Percentiles rank a stretch among this genome's conserved stretches.
Evolutionary conservation across 306 rosid species (phyloP).

Genomic region (Rosa persica): DNA sequence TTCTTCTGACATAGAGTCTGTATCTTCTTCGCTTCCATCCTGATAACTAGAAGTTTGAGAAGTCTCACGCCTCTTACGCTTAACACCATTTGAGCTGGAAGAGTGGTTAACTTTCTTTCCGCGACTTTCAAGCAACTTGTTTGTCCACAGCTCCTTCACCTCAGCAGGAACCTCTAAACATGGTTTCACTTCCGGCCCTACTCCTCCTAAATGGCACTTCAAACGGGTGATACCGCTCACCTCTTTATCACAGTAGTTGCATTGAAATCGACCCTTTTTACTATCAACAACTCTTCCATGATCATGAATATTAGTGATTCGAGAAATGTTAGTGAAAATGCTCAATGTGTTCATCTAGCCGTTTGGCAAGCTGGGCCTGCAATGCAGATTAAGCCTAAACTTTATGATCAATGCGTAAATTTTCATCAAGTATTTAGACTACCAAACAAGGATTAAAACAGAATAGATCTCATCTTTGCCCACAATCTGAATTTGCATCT

Average conservation of each 20-base stretch:
- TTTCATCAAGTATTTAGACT: not conserved
- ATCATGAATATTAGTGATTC: not conserved
- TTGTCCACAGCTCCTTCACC: constrained; percentile 10
- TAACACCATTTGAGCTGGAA: not conserved
- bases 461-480: not conserved
- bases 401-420: not conserved
- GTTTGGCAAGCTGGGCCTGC: constrained; percentile 1
- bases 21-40: not conserved
- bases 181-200: not conserved
- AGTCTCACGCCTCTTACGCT: constrained; percentile 1
- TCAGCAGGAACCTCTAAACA: not conserved
- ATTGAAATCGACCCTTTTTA: not conserved
- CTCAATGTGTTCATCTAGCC: not conserved
- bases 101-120: not conserved
- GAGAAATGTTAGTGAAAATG: not conserved
- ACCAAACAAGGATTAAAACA: not conserved
- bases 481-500: not conserved
- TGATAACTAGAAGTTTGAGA: not conserved
- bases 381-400: not conserved
- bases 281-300: constrained; percentile 4
- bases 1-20: not conserved
- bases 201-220: constrained; percentile 5
- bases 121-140: not conserved
- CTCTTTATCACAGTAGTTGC: constrained; percentile 1
- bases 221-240: not conserved